phyloP scores from a whole-genome alignment of 2,329 filamentous ascomycete genomes.

The Penicillium sp. region DNA sequence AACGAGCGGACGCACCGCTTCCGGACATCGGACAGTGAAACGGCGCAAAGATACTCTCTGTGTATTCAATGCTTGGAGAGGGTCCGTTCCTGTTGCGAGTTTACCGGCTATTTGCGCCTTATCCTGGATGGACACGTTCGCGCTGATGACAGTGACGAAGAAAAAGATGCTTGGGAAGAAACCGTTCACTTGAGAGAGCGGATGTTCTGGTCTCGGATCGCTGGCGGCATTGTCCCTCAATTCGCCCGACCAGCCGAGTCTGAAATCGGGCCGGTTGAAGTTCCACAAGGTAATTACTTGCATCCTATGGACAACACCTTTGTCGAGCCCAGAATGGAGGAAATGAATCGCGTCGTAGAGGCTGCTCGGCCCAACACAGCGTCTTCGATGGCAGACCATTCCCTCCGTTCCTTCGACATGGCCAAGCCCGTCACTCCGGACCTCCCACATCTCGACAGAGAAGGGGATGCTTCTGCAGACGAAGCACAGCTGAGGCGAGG shows the following conservation, averaged over 20 bases:
- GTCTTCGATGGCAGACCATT: slow-evolving; percentile 1
- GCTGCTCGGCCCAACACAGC: neutral
- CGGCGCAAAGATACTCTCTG: slow-evolving; percentile 80
- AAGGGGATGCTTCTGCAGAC: slow-evolving; percentile 4
- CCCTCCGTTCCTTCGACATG: slow-evolving; percentile 4
- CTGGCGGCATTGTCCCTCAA: slow-evolving; percentile 79
- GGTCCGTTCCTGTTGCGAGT: slow-evolving; percentile 83
- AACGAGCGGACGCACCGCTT: slow-evolving; percentile 82
- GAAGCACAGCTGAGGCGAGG: slow-evolving; percentile 7
- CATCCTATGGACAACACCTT: slow-evolving; percentile 8
- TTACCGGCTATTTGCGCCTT: slow-evolving; percentile 84
- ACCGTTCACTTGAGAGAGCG: slow-evolving; percentile 81
- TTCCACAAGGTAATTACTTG: neutral
- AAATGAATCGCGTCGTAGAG: neutral
- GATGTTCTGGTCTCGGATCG: slow-evolving; percentile 95
- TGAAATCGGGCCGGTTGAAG: slow-evolving; percentile 14
- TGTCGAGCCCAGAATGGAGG: slow-evolving; percentile 6
- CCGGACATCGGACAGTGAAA: slow-evolving; percentile 78
- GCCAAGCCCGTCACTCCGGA: slow-evolving; percentile 9
- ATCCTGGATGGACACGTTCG: slow-evolving; percentile 90
- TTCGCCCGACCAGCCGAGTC: slow-evolving; percentile 31
- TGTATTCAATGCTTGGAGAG: slow-evolving; percentile 82
- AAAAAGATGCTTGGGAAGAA: slow-evolving; percentile 90
- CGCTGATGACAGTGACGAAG: slow-evolving; percentile 73
- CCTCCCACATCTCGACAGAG: slow-evolving; percentile 5